A percentile compares a stretch with the other conserved stretches of the same genome.
Conservation (phyloP, 495 filamentous ascomycete species). For the Penicillium fimorum region DNA sequence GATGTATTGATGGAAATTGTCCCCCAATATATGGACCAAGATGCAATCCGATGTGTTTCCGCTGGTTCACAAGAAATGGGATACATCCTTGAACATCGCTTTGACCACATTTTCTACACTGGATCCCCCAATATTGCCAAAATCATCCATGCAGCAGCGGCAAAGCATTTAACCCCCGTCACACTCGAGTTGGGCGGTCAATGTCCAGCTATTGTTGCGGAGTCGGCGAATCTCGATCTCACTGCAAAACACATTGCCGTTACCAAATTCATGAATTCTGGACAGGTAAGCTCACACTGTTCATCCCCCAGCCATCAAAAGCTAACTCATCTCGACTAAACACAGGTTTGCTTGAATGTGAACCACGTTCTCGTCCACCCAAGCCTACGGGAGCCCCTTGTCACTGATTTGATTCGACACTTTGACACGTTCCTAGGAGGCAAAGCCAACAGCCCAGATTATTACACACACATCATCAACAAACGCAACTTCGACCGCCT, state of each 20-base stretch:
- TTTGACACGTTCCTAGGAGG: conserved; percentile 66
- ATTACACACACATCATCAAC: conserved; percentile 70
- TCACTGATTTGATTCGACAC: conserved; percentile 60
- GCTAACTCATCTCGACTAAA: neutral
- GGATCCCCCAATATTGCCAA: conserved; percentile 68
- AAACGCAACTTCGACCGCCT: conserved; percentile 71
- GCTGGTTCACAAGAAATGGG: conserved; percentile 73
- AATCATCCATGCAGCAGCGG: conserved; percentile 82
- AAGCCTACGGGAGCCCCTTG: conserved; percentile 61
- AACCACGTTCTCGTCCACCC: conserved; percentile 81
- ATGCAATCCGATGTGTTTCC: conserved; percentile 67
- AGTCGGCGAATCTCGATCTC: conserved; percentile 67
- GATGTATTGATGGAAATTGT: conserved; percentile 72
- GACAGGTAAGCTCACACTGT: conserved; percentile 48
- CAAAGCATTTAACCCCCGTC: conserved; percentile 83
- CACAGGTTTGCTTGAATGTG: conserved; percentile 67
- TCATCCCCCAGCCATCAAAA: no score
- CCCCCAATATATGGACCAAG: conserved; percentile 63
- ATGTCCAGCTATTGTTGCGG: conserved; percentile 82
- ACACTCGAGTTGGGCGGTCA: conserved; percentile 79
- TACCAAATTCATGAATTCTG: conserved; percentile 75
- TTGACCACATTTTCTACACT: conserved; percentile 94
- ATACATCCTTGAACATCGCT: conserved; percentile 73
- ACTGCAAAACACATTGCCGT: conserved; percentile 75
- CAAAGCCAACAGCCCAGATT: conserved; percentile 60